phyloP scores from a whole-genome alignment of 306 rosid species.

The Mimosa bimucronata region DNA sequence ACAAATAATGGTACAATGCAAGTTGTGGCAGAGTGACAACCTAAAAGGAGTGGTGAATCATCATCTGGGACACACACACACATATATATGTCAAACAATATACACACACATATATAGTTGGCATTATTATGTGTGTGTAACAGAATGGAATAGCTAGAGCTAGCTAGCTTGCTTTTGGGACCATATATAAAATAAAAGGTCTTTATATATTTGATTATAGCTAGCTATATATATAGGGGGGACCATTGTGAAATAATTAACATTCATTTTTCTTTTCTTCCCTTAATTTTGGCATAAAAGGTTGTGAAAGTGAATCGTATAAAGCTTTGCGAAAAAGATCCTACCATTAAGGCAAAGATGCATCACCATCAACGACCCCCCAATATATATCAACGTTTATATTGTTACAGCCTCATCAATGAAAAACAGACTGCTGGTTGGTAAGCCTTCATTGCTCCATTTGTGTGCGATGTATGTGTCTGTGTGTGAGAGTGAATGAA shows the following conservation, averaged over 20 bases:
- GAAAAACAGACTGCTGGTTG: constrained; percentile 25
- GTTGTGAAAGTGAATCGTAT: constrained; percentile 28
- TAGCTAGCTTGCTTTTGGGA: neutral
- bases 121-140: neutral
- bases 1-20: constrained; percentile 25
- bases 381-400: neutral
- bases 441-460: neutral
- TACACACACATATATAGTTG: neutral
- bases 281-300: constrained; percentile 35
- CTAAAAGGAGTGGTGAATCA: constrained; percentile 32
- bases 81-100: neutral
- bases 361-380: constrained; percentile 29
- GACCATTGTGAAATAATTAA: constrained; percentile 30
- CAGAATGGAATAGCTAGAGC: neutral
- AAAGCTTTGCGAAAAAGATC: constrained; percentile 25
- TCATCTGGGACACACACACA: neutral
- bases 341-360: constrained; percentile 28
- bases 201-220: no score
- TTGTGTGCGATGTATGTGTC: neutral
- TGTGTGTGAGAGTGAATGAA: neutral
- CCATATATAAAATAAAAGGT: neutral
- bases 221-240: neutral
- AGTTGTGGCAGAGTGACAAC: constrained; percentile 27
- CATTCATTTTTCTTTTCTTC: neutral
- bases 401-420: neutral